Conservation (phyloP, 2,329 filamentous ascomycete species). For the Botryotinia convoluta region DNA sequence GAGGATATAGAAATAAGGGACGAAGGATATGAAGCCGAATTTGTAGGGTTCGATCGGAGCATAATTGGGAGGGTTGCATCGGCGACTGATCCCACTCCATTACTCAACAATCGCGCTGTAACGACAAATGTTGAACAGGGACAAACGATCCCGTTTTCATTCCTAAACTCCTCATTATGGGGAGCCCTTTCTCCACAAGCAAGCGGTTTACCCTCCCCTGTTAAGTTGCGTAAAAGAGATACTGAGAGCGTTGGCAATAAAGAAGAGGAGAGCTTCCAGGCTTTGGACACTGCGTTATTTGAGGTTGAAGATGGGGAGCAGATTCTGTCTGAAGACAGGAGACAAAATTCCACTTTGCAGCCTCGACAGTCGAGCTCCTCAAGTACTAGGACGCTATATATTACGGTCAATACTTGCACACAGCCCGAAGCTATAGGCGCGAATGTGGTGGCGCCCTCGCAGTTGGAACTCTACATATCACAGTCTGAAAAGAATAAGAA, state of each 20-base stretch:
- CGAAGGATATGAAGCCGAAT: slow-evolving; percentile 57
- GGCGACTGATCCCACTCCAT: slow-evolving; percentile 45
- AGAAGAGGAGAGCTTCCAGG: slow-evolving; percentile 15
- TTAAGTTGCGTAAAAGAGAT: slow-evolving; percentile 27
- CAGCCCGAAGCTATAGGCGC: slow-evolving; percentile 55
- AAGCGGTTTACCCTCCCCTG: slow-evolving; percentile 39
- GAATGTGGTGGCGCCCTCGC: slow-evolving; percentile 53
- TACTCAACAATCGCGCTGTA: slow-evolving; percentile 64
- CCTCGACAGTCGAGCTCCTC: slow-evolving; percentile 26
- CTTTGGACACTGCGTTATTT: slow-evolving; percentile 11
- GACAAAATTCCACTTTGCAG: slow-evolving; percentile 17
- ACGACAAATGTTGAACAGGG: slow-evolving; percentile 61
- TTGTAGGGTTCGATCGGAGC: slow-evolving; percentile 58
- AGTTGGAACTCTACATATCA: slow-evolving; percentile 77
- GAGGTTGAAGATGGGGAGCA: slow-evolving; percentile 3
- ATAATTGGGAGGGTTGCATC: slow-evolving; percentile 60
- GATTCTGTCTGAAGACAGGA: neutral
- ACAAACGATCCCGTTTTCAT: slow-evolving; percentile 60
- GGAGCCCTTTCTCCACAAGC: slow-evolving; percentile 42
- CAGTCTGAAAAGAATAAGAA: slow-evolving; percentile 59
- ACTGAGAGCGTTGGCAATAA: slow-evolving; percentile 23
- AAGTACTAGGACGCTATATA: slow-evolving; percentile 53
- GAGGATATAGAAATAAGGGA: slow-evolving; percentile 38
- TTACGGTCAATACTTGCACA: slow-evolving; percentile 82
- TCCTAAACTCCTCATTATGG: slow-evolving; percentile 55